Evolutionary conservation across 78 protist species (phyloP).

Genomic region (Emiliania huxleyi): DNA sequence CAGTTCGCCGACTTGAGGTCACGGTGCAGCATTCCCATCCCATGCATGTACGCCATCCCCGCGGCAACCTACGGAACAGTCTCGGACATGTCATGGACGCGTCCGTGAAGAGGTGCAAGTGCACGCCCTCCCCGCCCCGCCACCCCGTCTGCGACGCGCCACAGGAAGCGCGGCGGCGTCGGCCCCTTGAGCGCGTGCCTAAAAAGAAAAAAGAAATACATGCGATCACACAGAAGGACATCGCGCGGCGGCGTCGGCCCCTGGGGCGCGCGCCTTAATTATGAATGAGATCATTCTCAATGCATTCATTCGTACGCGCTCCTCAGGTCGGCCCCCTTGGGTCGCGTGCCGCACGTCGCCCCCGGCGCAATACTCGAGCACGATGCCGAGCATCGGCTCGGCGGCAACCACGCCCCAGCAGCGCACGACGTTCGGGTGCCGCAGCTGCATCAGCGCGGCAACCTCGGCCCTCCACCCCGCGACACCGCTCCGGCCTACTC

Average conservation of each 20-base stretch:
- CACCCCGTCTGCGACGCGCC: no score
- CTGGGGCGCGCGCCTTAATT: no score
- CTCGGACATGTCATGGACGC: background rate
- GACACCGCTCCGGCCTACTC: background rate
- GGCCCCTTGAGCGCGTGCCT: no score
- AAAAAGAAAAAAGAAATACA: no score
- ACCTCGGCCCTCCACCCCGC: background rate
- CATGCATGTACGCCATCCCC: background rate
- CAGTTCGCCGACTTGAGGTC: background rate
- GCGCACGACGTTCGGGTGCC: background rate
- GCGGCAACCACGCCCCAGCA: background rate
- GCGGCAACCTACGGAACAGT: background rate
- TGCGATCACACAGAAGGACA: no score
- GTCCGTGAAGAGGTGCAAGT: no score
- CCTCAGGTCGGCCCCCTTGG: no score
- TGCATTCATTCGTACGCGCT: no score
- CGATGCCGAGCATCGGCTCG: background rate
- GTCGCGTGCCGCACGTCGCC: background rate
- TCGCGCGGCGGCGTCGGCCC: no score
- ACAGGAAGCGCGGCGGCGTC: no score
- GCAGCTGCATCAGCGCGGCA: background rate
- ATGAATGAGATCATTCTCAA: no score
- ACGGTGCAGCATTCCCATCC: background rate
- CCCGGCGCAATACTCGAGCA: background rate
- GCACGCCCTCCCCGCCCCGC: no score